phyloP scores from a whole-genome alignment of 2,329 filamentous ascomycete species.

The Thielaviopsis ethacetica region DNA sequence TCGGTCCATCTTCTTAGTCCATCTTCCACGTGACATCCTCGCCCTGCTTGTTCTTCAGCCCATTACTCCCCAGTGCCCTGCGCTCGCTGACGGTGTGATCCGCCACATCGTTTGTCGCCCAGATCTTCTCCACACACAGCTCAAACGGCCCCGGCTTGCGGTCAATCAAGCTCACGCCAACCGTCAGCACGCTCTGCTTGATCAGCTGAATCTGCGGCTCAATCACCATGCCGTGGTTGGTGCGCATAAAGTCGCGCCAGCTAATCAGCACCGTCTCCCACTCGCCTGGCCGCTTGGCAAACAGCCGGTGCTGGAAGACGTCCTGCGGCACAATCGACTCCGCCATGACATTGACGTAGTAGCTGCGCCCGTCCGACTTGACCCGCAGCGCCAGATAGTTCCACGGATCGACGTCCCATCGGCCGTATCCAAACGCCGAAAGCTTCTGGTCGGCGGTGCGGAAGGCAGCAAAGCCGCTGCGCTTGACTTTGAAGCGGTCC shows the following conservation, averaged over 20 bases:
- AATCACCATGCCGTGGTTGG: slow-evolving; percentile 79
- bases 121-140: slow-evolving; percentile 68
- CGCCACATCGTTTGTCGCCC: slow-evolving; percentile 57
- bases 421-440: slow-evolving; percentile 69
- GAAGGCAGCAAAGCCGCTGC: slow-evolving; percentile 81
- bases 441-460: slow-evolving; percentile 60
- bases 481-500: slow-evolving; percentile 55
- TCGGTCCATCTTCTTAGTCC: not conserved
- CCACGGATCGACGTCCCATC: slow-evolving; percentile 87
- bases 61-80: slow-evolving; percentile 3
- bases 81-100: slow-evolving; percentile 8
- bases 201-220: slow-evolving; percentile 87
- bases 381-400: slow-evolving; percentile 73
- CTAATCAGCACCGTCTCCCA: slow-evolving; percentile 94
- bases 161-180: slow-evolving; percentile 83
- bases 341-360: slow-evolving; percentile 91
- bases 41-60: slow-evolving; percentile 11
- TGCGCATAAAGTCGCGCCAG: slow-evolving; percentile 86
- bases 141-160: slow-evolving; percentile 78
- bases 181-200: slow-evolving; percentile 65
- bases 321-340: slow-evolving; percentile 91
- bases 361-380: slow-evolving; percentile 79
- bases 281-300: slow-evolving; percentile 58
- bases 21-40: slow-evolving; percentile 12
- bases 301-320: slow-evolving; percentile 84